Evolutionary conservation across 2,329 filamentous ascomycete species (phyloP).

Genomic region (Lasiodiplodia hormozganensis): DNA sequence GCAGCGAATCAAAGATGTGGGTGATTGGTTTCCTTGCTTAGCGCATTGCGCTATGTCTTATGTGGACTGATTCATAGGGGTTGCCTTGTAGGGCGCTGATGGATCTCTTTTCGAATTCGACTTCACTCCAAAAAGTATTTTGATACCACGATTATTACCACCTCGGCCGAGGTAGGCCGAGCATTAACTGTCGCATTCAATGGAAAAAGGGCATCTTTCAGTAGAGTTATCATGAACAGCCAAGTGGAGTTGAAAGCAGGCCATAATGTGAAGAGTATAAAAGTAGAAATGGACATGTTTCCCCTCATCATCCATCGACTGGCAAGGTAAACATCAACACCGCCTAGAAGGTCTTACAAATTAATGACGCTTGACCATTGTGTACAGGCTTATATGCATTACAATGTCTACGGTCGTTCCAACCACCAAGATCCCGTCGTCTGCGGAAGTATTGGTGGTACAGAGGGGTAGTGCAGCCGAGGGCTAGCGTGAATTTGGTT

Average conservation of each 20-base stretch:
- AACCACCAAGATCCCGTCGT: no score
- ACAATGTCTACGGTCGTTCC: no score
- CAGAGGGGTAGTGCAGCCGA: no score
- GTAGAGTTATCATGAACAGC: background rate
- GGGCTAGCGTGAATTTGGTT: no score
- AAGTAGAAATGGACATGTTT: background rate
- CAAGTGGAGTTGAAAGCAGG: background rate
- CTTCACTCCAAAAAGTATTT: background rate
- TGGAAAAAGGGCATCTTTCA: background rate
- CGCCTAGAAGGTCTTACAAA: no score
- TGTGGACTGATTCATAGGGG: conserved; percentile 15
- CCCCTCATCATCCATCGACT: background rate
- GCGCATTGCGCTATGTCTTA: background rate
- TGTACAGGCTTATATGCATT: no score
- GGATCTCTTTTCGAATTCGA: background rate
- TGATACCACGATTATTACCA: conserved; percentile 13
- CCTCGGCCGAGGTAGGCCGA: background rate
- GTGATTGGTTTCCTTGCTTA: background rate
- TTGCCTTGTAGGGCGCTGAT: background rate
- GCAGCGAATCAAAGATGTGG: background rate
- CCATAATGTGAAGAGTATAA: background rate
- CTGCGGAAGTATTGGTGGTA: no score
- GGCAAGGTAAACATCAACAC: no score
- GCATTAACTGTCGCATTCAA: background rate
- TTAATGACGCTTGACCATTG: no score